Conservation (phyloP, 306 rosid species). For the Glycine tomentella region DNA sequence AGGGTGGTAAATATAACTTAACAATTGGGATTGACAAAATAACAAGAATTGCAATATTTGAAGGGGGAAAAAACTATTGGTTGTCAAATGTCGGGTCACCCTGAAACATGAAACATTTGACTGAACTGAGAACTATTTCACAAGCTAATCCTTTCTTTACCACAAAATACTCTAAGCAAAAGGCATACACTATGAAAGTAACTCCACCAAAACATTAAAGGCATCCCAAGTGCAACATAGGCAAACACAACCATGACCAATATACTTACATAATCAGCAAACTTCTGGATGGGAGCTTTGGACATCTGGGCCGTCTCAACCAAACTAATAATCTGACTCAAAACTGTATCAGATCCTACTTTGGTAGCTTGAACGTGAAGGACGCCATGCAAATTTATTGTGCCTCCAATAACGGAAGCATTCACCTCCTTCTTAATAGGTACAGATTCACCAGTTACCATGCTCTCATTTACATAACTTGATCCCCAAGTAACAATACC, state of each 20-base stretch:
- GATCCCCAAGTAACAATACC: constrained; percentile 89
- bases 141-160: constrained; percentile 22
- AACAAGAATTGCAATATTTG: constrained; percentile 28
- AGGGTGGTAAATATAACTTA: constrained; percentile 4
- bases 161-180: constrained; percentile 14
- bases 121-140: constrained; percentile 14
- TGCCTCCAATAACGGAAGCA: constrained; percentile 87
- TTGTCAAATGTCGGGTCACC: constrained; percentile 14
- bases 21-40: constrained; percentile 13
- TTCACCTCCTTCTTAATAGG: constrained; percentile 79
- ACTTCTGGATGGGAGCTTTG: constrained; percentile 99
- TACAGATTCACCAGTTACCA: constrained; percentile 96
- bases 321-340: constrained; percentile 95
- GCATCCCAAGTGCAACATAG: constrained; percentile 12
- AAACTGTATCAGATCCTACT: constrained; percentile 93
- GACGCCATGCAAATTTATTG: constrained; percentile 88
- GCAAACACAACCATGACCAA: constrained; percentile 36
- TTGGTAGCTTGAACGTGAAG: constrained; percentile 83
- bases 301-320: constrained; percentile 99
- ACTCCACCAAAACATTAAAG: constrained; percentile 20
- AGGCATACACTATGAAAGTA: background rate
- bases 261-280: constrained; percentile 96
- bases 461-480: constrained; percentile 92
- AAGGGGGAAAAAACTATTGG: background rate
- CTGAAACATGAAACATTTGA: constrained; percentile 30